Conservation (phyloP, 2,329 filamentous ascomycete genomes). For the Ascochyta koolunga region DNA sequence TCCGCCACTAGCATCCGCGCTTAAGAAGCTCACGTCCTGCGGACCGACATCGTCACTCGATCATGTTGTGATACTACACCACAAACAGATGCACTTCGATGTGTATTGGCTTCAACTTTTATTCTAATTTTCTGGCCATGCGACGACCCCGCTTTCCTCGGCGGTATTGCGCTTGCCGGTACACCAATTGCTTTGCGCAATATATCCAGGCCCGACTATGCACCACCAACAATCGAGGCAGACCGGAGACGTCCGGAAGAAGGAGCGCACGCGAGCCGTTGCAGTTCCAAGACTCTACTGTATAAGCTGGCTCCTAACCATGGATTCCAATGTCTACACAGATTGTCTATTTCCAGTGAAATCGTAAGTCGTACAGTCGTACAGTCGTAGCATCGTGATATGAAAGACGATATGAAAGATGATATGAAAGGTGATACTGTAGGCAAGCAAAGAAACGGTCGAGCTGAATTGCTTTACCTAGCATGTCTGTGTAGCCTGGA, state of each 20-base stretch:
- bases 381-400: background rate
- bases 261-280: slow-evolving; percentile 6
- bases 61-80: slow-evolving; percentile 4
- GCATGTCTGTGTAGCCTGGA: slow-evolving; percentile 67
- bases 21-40: slow-evolving; percentile 1
- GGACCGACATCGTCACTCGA: slow-evolving; percentile 16
- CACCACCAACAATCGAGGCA: slow-evolving; percentile 1
- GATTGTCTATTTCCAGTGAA: background rate
- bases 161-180: background rate
- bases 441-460: background rate
- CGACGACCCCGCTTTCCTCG: slow-evolving; percentile 4
- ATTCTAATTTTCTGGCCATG: background rate
- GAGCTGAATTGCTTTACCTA: slow-evolving; percentile 7
- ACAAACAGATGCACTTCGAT: slow-evolving; percentile 2
- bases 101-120: background rate
- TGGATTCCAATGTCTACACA: background rate
- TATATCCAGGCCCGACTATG: slow-evolving; percentile 14
- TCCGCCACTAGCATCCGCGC: slow-evolving; percentile 18
- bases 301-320: background rate
- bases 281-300: background rate
- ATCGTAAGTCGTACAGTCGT: background rate
- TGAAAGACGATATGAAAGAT: background rate
- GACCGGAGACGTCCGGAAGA: background rate
- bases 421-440: background rate
- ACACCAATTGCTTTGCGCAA: background rate